A percentile compares a stretch with the other conserved stretches of the same genome.
Conservation (phyloP, 2,329 filamentous ascomycete genomes). For the Exophiala viscosa region DNA sequence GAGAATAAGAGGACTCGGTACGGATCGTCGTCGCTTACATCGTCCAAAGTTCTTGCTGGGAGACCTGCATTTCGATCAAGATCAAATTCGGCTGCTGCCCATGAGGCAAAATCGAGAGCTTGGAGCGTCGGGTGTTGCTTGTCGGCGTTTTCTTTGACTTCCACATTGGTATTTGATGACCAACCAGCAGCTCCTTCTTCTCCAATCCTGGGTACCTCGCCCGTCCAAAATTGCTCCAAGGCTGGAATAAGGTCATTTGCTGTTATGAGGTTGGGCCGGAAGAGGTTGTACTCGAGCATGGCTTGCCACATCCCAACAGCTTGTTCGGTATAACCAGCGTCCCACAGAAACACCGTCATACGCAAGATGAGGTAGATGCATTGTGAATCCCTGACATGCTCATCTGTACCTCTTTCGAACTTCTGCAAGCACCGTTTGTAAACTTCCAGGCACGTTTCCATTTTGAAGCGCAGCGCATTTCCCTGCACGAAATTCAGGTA, state of each 20-base stretch:
- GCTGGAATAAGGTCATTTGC: constrained; percentile 26
- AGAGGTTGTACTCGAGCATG: constrained; percentile 67
- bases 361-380: constrained; percentile 70
- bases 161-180: constrained; percentile 36
- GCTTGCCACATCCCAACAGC: constrained; percentile 81
- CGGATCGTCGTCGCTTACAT: constrained; percentile 72
- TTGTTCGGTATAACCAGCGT: constrained; percentile 74
- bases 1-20: constrained; percentile 76
- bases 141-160: constrained; percentile 9
- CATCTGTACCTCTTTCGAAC: constrained; percentile 25
- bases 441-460: constrained; percentile 60
- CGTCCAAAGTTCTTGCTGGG: constrained; percentile 72
- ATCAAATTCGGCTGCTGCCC: constrained; percentile 25
- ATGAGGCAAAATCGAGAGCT: constrained; percentile 16
- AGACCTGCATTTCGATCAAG: constrained; percentile 34
- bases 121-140: constrained; percentile 35
- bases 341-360: constrained; percentile 67
- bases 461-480: constrained; percentile 62
- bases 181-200: constrained; percentile 70
- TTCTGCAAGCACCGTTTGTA: constrained; percentile 57
- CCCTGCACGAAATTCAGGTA: constrained; percentile 71
- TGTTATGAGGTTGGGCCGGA: constrained; percentile 44
- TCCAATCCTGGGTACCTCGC: constrained; percentile 72
- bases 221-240: constrained; percentile 82
- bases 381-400: constrained; percentile 33